Evolutionary conservation across 805 yeast species (phyloP), one percentile per base, ranked within the genome.

Genomic region (Teunomyces atbi): DNA sequence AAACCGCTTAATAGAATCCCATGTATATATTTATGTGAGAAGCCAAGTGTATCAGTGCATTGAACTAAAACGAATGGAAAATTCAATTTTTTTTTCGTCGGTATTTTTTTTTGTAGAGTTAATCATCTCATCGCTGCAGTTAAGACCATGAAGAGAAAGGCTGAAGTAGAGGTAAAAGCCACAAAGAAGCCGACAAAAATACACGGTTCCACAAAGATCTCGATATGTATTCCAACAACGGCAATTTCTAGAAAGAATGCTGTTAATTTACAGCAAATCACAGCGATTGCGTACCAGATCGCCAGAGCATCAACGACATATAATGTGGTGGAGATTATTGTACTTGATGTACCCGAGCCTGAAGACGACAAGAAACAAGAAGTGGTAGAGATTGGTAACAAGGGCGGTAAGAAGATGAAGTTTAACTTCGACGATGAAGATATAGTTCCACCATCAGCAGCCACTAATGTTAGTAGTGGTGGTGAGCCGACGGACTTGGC

Each of bases 141-240:
- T 10, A 19, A 8, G 3, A 36, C 27, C n/a, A 51, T 51, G 56
- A 67, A 65, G 48, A 57, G 64, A 53, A 59, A 64, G 46, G 45
- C 52, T 19, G 62, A 58, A 11, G 49, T 30, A 6, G 36, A 13
- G 21, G 36, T 8, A 4, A 61, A 58, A 42, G 51, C 61, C 7
- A 61, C 66, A 12, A 67, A 61, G 44, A 61, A 64, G 46, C 68
- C 74, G 1, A 47, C 51, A n/a, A 69, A 68, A 46, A 20, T 48
- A 2, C 44, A 42, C 8, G 56, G 61, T 3, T 46, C 54, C 13
- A 46, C 54, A 1, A 74, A 74, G 55, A 76, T 76, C 50, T 74
- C 89, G 1, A 55, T 89, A 2, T 88, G 96, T 59, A 74, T 89
- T 28, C 95, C 96, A 1, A 80, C 92, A 1, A 74, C 83, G 1